Conservation (phyloP, 441 rosid genomes). For the Pelargonium fulgidum region DNA sequence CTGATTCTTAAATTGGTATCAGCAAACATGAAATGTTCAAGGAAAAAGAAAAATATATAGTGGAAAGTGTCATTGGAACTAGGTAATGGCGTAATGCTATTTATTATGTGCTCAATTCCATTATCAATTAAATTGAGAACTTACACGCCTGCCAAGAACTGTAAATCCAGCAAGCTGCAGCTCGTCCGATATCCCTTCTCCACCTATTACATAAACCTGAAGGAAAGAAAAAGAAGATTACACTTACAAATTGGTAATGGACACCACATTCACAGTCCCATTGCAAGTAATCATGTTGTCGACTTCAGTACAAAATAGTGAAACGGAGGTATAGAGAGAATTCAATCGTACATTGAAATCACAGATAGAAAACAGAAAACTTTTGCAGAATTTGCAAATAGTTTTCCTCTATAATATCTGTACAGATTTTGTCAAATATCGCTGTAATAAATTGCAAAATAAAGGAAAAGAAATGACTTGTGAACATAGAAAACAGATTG, state of each 20-base stretch:
- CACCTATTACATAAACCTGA: slow-evolving; percentile 65
- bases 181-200: slow-evolving; percentile 58
- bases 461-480: too few relatives aligned
- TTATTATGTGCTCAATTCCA: background rate
- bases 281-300: background rate
- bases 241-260: background rate
- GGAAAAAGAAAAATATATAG: too few relatives aligned
- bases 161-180: slow-evolving; percentile 48
- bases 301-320: background rate
- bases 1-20: too few relatives aligned
- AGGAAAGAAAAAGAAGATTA: slow-evolving; percentile 13
- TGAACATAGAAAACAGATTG: background rate
- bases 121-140: slow-evolving; percentile 12
- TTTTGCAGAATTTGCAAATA: background rate
- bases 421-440: too few relatives aligned
- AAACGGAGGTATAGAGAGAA: background rate
- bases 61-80: too few relatives aligned
- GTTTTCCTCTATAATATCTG: too few relatives aligned
- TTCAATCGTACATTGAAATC: background rate
- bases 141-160: slow-evolving; percentile 64
- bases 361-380: too few relatives aligned
- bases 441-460: background rate
- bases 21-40: too few relatives aligned
- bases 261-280: background rate
- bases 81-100: background rate